Evolutionary conservation across 208 protist species (phyloP), one percentile per base, ranked within the genome.

Genomic region (Leptomonas pyrrhocoris): DNA sequence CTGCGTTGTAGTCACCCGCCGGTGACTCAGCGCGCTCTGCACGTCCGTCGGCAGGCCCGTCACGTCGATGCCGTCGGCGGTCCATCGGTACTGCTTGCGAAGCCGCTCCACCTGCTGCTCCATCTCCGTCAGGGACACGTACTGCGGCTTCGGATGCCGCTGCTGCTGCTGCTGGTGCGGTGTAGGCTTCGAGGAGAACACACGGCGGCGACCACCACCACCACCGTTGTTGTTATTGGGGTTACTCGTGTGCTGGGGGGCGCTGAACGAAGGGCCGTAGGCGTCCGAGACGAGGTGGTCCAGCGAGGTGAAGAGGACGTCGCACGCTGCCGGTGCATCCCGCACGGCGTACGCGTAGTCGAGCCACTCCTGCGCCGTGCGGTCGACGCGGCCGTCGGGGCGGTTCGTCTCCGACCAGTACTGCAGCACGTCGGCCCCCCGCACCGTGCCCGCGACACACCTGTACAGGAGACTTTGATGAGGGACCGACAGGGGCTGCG

Each of bases 381-480:
- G 75, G 27, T 77, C 85, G 4, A 82, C 80, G 11, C 48, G 70
- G 28, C 80, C 84, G 56, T 92, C 88, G 2, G 86, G 88, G 16
- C 81, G 81, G 64, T 94, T 90, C 21, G 81, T 84, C 65, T 95
- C 88, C 1, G 77, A 76, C 90, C 90, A 95, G 75, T 83, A 88
- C 63, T 82, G 74, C 54, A 95, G 76, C 60, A 94, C 82, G 31
- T 95, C 90, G 0, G 71, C 69, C 0, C 78, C 85, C 2, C 74
- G 79, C 34, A 90, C 68, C 2, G 67, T 87, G 11, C 86, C 87
- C 21, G 80, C 73, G 27, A 86, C 81, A 60, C 90, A 95, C 61
- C 79, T 79, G 48, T 77, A 45, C 34, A 94, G 63, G 15, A 94
- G 63, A 54, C 73, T 82, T n/a, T 70, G 62, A 15, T 51, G 55